phyloP scores from a whole-genome alignment of 2,329 filamentous ascomycete species.

The Venturia pyrina region DNA sequence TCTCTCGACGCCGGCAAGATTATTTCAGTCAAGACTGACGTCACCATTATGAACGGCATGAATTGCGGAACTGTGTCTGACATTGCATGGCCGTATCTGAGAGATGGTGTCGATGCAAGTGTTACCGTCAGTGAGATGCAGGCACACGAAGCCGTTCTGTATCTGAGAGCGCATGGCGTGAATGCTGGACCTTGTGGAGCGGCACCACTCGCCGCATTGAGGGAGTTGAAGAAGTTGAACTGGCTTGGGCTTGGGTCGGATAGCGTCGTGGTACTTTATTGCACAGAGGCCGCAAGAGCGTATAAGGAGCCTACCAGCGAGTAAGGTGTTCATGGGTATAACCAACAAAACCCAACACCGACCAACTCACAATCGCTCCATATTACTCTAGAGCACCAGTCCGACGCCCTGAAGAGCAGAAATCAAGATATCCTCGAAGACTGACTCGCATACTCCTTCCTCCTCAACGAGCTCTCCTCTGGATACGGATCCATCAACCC shows the following conservation, averaged over 20 bases:
- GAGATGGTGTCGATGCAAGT: slow-evolving; percentile 48
- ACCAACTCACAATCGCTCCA: background rate
- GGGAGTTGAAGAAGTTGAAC: slow-evolving; percentile 32
- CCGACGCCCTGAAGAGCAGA: background rate
- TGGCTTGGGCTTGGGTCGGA: slow-evolving; percentile 31
- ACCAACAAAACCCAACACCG: background rate
- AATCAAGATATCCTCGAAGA: background rate
- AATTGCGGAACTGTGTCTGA: slow-evolving; percentile 61
- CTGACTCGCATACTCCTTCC: background rate
- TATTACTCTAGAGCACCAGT: background rate
- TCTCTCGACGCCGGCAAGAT: slow-evolving; percentile 41
- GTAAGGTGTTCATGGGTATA: background rate
- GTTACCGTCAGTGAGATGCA: slow-evolving; percentile 53
- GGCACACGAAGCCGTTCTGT: slow-evolving; percentile 47
- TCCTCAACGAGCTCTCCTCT: background rate
- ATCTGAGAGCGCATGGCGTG: slow-evolving; percentile 40
- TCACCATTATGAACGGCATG: slow-evolving; percentile 66
- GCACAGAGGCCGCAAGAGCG: slow-evolving; percentile 52
- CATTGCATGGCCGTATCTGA: slow-evolving; percentile 53
- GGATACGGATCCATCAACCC: slow-evolving; percentile 13
- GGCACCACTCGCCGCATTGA: slow-evolving; percentile 48
- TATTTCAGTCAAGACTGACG: slow-evolving; percentile 42
- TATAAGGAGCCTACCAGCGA: slow-evolving; percentile 28
- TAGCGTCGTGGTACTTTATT: slow-evolving; percentile 55
- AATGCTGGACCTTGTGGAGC: slow-evolving; percentile 54